These are phyloP conservation scores for Blakeslea trispora DNA, from an alignment of 371 early-diverging fungal species.

Conservation along the genomic window DNA sequence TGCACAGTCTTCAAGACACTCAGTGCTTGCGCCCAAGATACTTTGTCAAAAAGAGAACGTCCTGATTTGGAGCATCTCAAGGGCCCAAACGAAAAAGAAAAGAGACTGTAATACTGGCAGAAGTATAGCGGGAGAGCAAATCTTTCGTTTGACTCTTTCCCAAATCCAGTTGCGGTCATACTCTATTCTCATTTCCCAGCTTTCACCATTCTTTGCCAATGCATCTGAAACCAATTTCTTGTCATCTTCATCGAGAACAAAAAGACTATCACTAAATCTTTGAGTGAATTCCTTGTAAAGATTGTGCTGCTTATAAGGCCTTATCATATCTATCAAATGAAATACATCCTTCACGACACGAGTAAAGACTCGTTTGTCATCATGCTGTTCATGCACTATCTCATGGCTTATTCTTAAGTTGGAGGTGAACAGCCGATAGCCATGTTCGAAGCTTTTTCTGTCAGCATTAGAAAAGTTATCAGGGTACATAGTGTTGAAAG, in stretches of 20 bases:
- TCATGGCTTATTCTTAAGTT: no score
- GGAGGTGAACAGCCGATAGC: no score
- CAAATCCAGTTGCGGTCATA: slow-evolving; percentile 11
- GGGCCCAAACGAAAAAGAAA: slow-evolving; percentile 7
- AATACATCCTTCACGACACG: slow-evolving; percentile 2
- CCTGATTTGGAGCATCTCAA: slow-evolving; percentile 7
- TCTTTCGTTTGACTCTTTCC: slow-evolving; percentile 7
- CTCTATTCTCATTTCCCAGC: not conserved
- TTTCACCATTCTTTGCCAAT: not conserved
- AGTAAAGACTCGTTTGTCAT: not conserved
- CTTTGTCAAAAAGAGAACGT: slow-evolving; percentile 3
- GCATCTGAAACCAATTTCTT: not conserved
- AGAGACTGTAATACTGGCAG: not conserved
- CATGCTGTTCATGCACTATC: not conserved
- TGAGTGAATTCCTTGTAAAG: slow-evolving; percentile 6
- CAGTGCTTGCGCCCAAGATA: not conserved
- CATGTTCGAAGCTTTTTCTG: no score
- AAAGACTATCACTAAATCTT: not conserved
- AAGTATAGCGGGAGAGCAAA: not conserved
- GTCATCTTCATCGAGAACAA: slow-evolving; percentile 1
- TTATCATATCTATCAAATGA: slow-evolving; percentile 4
- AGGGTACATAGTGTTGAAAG: no score
- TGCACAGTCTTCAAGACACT: not conserved
- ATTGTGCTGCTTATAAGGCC: slow-evolving; percentile 2
- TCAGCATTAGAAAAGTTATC: no score